Conservation (phyloP, 139 green algal genomes). For the Diplosphaera chodatii region DNA sequence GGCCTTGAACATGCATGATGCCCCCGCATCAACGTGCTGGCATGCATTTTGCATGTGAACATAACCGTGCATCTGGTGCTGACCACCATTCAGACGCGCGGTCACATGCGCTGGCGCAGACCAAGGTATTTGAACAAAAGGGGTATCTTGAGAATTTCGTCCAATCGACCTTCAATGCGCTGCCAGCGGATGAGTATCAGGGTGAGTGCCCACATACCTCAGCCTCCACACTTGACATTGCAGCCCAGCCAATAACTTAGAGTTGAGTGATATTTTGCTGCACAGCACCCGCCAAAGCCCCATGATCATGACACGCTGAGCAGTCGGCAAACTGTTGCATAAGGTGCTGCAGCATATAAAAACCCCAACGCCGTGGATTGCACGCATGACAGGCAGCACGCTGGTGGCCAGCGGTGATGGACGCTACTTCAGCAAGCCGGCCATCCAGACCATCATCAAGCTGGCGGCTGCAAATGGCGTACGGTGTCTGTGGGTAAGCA, state of each 20-base stretch:
- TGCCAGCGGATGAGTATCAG: constrained; percentile 16
- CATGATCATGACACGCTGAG: no score
- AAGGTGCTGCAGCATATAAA: no score
- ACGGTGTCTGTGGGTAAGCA: constrained; percentile 10
- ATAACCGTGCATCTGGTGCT: no score
- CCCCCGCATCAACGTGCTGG: no score
- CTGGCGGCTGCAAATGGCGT: constrained; percentile 74
- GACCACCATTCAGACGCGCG: neutral
- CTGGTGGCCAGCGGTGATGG: constrained; percentile 86
- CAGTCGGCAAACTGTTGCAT: no score
- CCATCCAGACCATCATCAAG: constrained; percentile 87
- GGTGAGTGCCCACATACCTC: constrained; percentile 19
- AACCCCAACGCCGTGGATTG: no score
- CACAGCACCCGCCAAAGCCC: no score
- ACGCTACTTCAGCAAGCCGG: constrained; percentile 87
- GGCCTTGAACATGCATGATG: neutral
- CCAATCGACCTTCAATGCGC: constrained; percentile 26
- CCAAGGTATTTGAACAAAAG: constrained; percentile 26
- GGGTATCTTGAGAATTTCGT: constrained; percentile 92
- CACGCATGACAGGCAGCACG: constrained; percentile 60
- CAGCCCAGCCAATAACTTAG: no score
- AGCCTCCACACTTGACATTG: neutral
- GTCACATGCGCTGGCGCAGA: neutral
- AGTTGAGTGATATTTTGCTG: no score
- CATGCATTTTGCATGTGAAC: no score